These are phyloP conservation scores for Kuraishia piskuri DNA, from an alignment of 805 yeast genomes.

Conservation along the genomic window DNA sequence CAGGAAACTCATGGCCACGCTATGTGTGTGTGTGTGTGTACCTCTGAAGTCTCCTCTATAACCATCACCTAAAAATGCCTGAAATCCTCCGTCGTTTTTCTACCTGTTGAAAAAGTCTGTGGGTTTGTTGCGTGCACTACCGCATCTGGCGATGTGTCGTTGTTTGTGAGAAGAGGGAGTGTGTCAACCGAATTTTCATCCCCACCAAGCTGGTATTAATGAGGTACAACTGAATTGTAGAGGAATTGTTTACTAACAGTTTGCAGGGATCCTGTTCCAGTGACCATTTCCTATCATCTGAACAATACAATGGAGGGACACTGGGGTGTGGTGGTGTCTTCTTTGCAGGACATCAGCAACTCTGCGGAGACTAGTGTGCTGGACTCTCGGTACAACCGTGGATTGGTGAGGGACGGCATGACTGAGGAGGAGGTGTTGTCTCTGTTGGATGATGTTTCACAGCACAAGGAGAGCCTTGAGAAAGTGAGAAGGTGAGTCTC, in stretches of 20 bases:
- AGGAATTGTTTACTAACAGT: neutral
- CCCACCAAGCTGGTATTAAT: neutral
- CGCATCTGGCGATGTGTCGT: neutral
- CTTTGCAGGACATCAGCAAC: constrained; percentile 60
- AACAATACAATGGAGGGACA: constrained; percentile 40
- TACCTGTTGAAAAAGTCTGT: neutral
- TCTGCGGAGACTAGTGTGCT: constrained; percentile 47
- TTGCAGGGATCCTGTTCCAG: no score
- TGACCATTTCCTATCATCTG: neutral
- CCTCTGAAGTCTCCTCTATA: no score
- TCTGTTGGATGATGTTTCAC: constrained; percentile 31
- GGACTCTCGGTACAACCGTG: constrained; percentile 28
- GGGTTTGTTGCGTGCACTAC: neutral
- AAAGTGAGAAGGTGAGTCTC: constrained; percentile 23
- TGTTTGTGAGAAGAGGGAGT: neutral
- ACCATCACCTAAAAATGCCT: no score
- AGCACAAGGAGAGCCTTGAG: constrained; percentile 51
- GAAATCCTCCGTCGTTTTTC: neutral
- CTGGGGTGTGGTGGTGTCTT: constrained; percentile 63
- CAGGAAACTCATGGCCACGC: neutral
- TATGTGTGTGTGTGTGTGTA: no score
- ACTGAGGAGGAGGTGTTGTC: constrained; percentile 29
- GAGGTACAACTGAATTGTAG: neutral
- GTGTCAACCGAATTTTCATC: neutral
- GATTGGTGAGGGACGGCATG: constrained; percentile 19